These are phyloP conservation scores for Fusarium armeniacum DNA, from an alignment of 2,329 filamentous ascomycete genomes.

Conservation along the genomic window DNA sequence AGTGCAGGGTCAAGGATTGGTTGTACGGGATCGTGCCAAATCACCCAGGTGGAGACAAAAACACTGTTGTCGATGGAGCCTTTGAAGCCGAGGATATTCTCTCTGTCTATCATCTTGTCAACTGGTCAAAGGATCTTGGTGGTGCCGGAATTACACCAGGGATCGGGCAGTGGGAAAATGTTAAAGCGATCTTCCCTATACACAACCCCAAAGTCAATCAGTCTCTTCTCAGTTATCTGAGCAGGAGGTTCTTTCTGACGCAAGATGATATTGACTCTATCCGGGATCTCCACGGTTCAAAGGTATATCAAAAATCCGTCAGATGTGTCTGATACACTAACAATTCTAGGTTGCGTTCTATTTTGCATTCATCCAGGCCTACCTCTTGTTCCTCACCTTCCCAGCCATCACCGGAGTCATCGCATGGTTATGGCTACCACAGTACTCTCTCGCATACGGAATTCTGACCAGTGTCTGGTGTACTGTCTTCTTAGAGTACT, in stretches of 20 bases:
- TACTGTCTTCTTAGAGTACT: slow-evolving; percentile 82
- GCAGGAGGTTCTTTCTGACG: slow-evolving; percentile 65
- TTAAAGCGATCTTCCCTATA: slow-evolving; percentile 72
- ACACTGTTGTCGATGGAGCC: slow-evolving; percentile 65
- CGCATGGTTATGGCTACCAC: slow-evolving; percentile 76
- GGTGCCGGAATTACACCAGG: slow-evolving; percentile 73
- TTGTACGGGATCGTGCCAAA: slow-evolving; percentile 76
- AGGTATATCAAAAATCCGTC: slow-evolving; percentile 51
- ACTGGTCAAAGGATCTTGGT: slow-evolving; percentile 68
- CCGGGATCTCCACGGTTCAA: slow-evolving; percentile 73
- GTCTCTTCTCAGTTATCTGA: slow-evolving; percentile 69
- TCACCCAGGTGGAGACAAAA: slow-evolving; percentile 69
- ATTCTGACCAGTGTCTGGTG: slow-evolving; percentile 77
- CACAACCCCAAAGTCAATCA: slow-evolving; percentile 72
- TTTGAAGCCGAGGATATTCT: slow-evolving; percentile 77
- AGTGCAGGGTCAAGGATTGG: slow-evolving; percentile 78
- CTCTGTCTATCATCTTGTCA: slow-evolving; percentile 77
- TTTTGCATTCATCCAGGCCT: slow-evolving; percentile 85
- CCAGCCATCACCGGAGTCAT: slow-evolving; percentile 77
- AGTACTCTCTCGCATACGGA: slow-evolving; percentile 79
- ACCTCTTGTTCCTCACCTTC: slow-evolving; percentile 78
- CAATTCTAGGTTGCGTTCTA: slow-evolving; percentile 76
- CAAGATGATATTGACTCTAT: slow-evolving; percentile 69
- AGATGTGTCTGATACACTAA: fast-evolving
- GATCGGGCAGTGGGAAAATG: slow-evolving; percentile 70